Evolutionary conservation across 768 basidiomycete species (phyloP).

Genomic region (Amanita brunnescens): DNA sequence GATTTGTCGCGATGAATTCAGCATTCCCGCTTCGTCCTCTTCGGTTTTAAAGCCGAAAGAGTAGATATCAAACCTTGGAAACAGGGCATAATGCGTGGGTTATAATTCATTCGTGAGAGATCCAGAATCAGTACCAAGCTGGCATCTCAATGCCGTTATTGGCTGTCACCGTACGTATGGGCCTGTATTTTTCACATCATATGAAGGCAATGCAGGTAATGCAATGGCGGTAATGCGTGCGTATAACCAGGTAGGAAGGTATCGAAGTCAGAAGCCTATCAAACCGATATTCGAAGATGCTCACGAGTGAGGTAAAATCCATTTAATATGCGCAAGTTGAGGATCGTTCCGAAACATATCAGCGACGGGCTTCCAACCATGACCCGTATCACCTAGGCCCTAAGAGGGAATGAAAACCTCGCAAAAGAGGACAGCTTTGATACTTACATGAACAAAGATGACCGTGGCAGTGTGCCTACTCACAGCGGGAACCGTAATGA

Average conservation of each 20-base stretch:
- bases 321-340: conserved; percentile 70
- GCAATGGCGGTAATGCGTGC: not conserved
- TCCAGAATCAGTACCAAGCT: conserved; percentile 43
- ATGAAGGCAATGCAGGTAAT: not conserved
- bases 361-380: conserved; percentile 73
- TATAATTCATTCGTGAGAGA: not conserved
- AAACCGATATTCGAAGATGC: conserved; percentile 16
- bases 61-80: conserved; percentile 66
- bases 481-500: conserved; percentile 43
- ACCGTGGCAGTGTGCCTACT: conserved; percentile 76
- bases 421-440: conserved; percentile 6
- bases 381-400: conserved; percentile 71
- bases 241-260: not conserved
- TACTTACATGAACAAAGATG: conserved; percentile 79
- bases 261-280: not conserved
- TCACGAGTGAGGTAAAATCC: conserved; percentile 81
- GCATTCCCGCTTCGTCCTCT: conserved; percentile 78
- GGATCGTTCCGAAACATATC: conserved; percentile 50
- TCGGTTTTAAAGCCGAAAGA: conserved; percentile 49
- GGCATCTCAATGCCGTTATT: conserved; percentile 71
- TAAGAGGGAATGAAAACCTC: conserved; percentile 18
- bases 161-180: conserved; percentile 55
- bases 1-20: conserved; percentile 49
- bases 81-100: conserved; percentile 5
- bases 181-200: conserved; percentile 25